A percentile compares a stretch with the other conserved stretches of the same genome.
Conservation (phyloP, 257 asterid genomes). For the Henckelia pumila region DNA sequence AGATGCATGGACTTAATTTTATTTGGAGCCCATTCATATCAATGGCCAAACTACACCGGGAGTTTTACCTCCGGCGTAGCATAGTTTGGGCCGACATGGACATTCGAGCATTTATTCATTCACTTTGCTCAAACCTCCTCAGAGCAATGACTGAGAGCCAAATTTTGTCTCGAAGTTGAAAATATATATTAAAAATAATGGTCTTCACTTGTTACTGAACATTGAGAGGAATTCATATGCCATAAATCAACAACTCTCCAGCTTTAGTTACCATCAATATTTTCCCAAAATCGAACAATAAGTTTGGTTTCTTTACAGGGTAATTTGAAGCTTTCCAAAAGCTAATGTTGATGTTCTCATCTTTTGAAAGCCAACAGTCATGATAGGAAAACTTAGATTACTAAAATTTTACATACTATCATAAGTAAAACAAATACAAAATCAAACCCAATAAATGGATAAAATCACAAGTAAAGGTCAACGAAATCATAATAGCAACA, state of each 20-base stretch:
- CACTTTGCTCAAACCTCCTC: not conserved
- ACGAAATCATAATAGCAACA: not conserved
- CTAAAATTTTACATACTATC: not conserved
- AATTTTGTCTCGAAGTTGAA: not conserved
- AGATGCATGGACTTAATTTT: too few relatives aligned
- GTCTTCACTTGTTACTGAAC: too few relatives aligned
- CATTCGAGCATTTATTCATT: not conserved
- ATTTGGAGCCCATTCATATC: too few relatives aligned
- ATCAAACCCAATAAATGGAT: slow-evolving; percentile 3
- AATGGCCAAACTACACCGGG: too few relatives aligned
- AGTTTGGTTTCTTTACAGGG: not conserved
- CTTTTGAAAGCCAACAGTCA: not conserved
- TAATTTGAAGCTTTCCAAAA: not conserved
- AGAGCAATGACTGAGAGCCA: not conserved
- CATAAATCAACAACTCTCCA: too few relatives aligned
- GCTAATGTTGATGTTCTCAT: not conserved
- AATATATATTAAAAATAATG: not conserved
- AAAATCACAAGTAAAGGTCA: not conserved
- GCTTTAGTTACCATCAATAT: too few relatives aligned
- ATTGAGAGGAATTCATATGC: not conserved
- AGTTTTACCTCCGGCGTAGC: too few relatives aligned
- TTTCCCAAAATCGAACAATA: too few relatives aligned
- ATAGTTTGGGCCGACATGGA: too few relatives aligned
- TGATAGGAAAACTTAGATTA: not conserved
- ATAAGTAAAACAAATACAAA: slow-evolving; percentile 2